Conservation (phyloP, 1,139 yeast genomes). For the Yamadazyma diospyri region DNA sequence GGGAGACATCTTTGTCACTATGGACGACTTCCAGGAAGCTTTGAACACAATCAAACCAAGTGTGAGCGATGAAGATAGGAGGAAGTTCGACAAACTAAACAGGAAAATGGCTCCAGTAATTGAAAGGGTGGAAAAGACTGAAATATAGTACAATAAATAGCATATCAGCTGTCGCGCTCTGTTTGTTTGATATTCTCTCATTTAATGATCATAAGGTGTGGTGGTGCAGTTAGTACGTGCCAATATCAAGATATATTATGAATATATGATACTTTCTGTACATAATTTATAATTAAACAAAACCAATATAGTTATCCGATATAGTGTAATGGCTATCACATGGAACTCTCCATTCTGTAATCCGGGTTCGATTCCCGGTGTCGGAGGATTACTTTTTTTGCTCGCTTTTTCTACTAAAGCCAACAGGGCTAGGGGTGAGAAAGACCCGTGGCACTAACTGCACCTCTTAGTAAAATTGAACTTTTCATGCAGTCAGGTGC, state of each 20-base stretch:
- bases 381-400: conserved; percentile 14
- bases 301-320: conserved; percentile 12
- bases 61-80: conserved; percentile 82
- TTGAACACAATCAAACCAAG: conserved; percentile 79
- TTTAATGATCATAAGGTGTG: no score
- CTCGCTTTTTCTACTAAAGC: background rate
- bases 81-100: conserved; percentile 65
- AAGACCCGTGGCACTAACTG: background rate
- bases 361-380: conserved; percentile 21
- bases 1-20: conserved; percentile 50
- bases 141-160: conserved; percentile 1
- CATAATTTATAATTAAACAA: no score
- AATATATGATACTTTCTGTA: no score
- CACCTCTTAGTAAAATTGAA: background rate
- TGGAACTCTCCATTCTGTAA: conserved; percentile 18
- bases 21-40: conserved; percentile 68
- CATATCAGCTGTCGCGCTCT: no score
- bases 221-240: no score
- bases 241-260: no score
- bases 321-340: conserved; percentile 20
- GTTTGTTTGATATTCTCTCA: background rate
- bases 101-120: conserved; percentile 42
- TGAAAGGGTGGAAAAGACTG: conserved; percentile 6
- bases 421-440: no score
- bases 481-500: no score